phyloP scores from a whole-genome alignment of 768 basidiomycete species.

The Panellus pusillus region DNA sequence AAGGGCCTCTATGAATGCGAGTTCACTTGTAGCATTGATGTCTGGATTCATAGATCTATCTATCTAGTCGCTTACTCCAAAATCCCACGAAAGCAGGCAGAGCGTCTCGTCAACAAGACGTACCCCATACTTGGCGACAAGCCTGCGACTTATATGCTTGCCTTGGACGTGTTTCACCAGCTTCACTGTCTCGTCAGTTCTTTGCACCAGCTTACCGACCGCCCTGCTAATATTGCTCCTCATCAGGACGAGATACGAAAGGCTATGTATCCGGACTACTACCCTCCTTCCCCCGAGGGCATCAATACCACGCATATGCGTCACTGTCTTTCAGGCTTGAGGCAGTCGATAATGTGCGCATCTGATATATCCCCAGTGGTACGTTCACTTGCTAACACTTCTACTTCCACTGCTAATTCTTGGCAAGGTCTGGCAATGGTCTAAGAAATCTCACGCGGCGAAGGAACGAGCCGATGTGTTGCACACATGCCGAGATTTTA shows the following conservation, averaged over 20 bases:
- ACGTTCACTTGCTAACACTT: background rate
- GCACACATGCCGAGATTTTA: slow-evolving; percentile 25
- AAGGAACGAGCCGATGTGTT: slow-evolving; percentile 25
- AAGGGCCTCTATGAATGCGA: slow-evolving; percentile 24
- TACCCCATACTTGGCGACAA: slow-evolving; percentile 26
- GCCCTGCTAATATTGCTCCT: background rate
- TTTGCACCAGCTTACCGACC: background rate
- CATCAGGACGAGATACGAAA: slow-evolving; percentile 24
- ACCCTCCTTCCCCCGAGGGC: slow-evolving; percentile 19
- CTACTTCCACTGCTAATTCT: background rate
- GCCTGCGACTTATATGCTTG: slow-evolving; percentile 24
- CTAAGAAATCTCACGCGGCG: slow-evolving; percentile 19
- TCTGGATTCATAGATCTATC: background rate
- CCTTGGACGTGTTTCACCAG: slow-evolving; percentile 26
- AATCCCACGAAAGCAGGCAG: slow-evolving; percentile 25
- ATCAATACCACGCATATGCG: slow-evolving; percentile 24
- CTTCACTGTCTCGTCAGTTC: slow-evolving; percentile 26
- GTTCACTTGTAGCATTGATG: background rate
- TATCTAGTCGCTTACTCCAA: slow-evolving; percentile 23
- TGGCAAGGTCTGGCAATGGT: slow-evolving; percentile 27
- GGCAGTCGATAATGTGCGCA: slow-evolving; percentile 27
- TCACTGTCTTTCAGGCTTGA: slow-evolving; percentile 26
- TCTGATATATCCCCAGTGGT: slow-evolving; percentile 26
- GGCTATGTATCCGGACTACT: slow-evolving; percentile 25
- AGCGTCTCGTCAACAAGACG: slow-evolving; percentile 24